phyloP scores from a whole-genome alignment of 106 monocot species.

The Posidonia australis region DNA sequence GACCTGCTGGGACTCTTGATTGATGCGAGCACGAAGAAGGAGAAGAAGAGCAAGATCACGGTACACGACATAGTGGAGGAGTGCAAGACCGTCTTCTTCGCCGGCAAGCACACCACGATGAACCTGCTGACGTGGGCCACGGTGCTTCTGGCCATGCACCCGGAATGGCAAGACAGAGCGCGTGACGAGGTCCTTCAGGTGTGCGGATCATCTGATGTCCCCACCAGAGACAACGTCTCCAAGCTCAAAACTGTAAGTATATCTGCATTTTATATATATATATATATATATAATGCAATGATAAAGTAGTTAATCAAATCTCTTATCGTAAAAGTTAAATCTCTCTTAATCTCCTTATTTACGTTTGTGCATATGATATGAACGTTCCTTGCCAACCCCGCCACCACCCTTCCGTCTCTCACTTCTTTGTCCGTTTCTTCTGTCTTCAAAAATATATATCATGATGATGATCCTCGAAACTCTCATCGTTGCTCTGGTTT shows the following conservation, averaged over 20 bases:
- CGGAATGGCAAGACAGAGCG: slow-evolving; percentile 24
- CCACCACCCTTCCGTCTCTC: no score
- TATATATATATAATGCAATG: no score
- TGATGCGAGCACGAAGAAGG: neutral
- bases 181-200: slow-evolving; percentile 23
- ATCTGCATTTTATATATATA: no score
- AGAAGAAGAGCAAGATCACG: neutral
- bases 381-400: no score
- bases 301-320: no score
- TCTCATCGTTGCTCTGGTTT: no score
- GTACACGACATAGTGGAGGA: slow-evolving; percentile 28
- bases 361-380: no score
- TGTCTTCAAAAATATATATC: no score
- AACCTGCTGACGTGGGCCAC: slow-evolving; percentile 29
- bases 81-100: slow-evolving; percentile 35
- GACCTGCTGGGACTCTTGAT: slow-evolving; percentile 26
- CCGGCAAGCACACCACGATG: slow-evolving; percentile 25
- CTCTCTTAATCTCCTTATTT: no score
- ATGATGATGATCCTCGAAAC: no score
- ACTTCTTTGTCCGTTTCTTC: no score
- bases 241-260: slow-evolving; percentile 27
- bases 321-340: no score
- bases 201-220: slow-evolving; percentile 18
- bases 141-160: slow-evolving; percentile 26
- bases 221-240: slow-evolving; percentile 12